Percentiles rank a stretch among this genome's conserved stretches.
phyloP scores from a whole-genome alignment of 1,284 basidiomycete species.

The Ganoderma sinense region DNA sequence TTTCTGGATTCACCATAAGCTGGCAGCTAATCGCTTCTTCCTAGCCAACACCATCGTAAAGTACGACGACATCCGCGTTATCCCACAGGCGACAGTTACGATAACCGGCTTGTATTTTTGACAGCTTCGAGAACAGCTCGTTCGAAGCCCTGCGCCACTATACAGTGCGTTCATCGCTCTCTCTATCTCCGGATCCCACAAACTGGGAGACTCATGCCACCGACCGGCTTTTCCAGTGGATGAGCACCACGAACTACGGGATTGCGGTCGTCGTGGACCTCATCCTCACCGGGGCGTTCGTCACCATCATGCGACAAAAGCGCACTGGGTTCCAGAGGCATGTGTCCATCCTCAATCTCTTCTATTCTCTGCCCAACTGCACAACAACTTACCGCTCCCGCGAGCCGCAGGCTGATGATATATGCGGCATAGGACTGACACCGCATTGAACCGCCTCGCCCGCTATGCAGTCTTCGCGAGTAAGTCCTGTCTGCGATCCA shows the following conservation, averaged over 20 bases:
- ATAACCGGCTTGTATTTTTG: not conserved
- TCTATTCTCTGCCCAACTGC: too few relatives aligned
- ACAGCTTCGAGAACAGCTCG: not conserved
- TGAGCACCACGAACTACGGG: not conserved
- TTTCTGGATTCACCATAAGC: not conserved
- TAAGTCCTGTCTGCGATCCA: not conserved
- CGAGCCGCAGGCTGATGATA: too few relatives aligned
- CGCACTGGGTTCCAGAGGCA: not conserved
- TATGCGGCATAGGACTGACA: not conserved
- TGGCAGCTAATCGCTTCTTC: not conserved
- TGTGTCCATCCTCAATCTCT: not conserved
- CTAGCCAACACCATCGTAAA: not conserved
- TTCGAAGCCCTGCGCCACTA: not conserved
- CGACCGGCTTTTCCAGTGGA: not conserved
- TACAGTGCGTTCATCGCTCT: not conserved
- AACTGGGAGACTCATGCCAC: not conserved
- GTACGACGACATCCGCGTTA: not conserved
- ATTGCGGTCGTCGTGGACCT: not conserved
- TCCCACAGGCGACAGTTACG: not conserved
- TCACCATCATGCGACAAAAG: not conserved
- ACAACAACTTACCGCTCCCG: too few relatives aligned
- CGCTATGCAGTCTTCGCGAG: not conserved
- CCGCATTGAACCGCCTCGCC: not conserved
- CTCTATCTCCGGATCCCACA: not conserved
- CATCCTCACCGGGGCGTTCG: not conserved